These are phyloP conservation scores for Botrytis byssoidea DNA, from an alignment of 2,329 filamentous ascomycete species.

Conservation along the genomic window DNA sequence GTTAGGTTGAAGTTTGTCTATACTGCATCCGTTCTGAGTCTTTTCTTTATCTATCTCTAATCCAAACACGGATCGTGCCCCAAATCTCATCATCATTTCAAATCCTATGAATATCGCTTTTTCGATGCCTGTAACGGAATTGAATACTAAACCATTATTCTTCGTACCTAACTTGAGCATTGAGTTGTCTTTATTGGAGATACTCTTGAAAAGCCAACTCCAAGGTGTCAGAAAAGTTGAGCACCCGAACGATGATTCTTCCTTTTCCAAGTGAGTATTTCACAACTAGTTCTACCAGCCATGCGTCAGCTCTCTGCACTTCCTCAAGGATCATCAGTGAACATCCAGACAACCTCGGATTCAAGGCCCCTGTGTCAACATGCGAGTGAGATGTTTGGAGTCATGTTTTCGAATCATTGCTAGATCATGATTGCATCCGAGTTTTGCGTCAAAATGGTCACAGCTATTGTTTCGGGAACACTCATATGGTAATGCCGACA, in stretches of 20 bases:
- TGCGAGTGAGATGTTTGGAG: background rate
- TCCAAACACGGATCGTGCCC: too few species aligned
- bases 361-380: background rate
- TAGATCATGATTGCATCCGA: background rate
- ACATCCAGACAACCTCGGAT: background rate
- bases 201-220: conserved; percentile 46
- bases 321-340: background rate
- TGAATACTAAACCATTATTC: too few species aligned
- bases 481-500: background rate
- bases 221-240: conserved; percentile 24
- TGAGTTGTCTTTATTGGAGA: conserved; percentile 46
- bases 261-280: background rate
- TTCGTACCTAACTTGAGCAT: too few species aligned
- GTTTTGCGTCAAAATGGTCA: background rate
- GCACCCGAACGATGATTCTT: conserved; percentile 33
- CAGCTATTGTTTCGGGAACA: too few species aligned
- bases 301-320: background rate
- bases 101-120: too few species aligned
- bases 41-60: too few species aligned
- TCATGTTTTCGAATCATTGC: background rate
- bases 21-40: too few species aligned
- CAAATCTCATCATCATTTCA: too few species aligned
- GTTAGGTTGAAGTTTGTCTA: too few species aligned
- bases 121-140: too few species aligned
- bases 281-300: background rate